A percentile compares a stretch with the other conserved stretches of the same genome.
These are phyloP conservation scores for Cercophora newfieldiana DNA, from an alignment of 495 filamentous ascomycete genomes.

Conservation along the genomic window DNA sequence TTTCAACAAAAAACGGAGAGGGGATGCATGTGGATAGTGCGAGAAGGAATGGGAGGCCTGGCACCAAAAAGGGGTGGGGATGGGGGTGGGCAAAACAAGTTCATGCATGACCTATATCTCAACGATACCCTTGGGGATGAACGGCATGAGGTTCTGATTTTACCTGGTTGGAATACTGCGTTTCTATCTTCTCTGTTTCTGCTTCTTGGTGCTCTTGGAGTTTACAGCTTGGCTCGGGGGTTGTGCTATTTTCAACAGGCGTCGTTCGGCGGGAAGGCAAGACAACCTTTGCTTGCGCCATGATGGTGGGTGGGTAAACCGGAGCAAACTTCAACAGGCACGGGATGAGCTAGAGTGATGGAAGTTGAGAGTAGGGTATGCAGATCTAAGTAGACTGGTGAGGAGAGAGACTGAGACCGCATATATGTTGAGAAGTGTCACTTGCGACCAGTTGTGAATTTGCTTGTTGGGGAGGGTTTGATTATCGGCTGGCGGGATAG, in stretches of 20 bases:
- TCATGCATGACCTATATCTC: conserved; percentile 36
- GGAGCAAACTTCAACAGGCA: conserved; percentile 5
- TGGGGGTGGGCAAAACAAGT: background rate
- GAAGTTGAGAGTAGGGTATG: background rate
- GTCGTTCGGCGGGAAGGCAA: background rate
- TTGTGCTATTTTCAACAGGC: conserved; percentile 2
- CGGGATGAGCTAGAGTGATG: background rate
- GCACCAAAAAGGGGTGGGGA: conserved; percentile 1
- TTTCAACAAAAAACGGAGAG: conserved; percentile 37
- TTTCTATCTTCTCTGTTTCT: background rate
- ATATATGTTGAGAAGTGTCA: background rate
- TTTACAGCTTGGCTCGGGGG: background rate
- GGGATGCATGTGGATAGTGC: background rate
- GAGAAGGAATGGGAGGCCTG: conserved; percentile 2
- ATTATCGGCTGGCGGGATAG: too few relatives aligned
- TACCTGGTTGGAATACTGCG: background rate
- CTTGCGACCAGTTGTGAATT: background rate
- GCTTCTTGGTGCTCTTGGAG: background rate
- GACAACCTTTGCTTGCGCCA: background rate
- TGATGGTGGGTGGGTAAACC: background rate
- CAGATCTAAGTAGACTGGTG: background rate
- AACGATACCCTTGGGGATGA: conserved; percentile 36
- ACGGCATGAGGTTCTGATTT: conserved; percentile 5
- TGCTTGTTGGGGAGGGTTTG: too few relatives aligned
- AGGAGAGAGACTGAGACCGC: background rate